Evolutionary conservation across 148 eudicot species (phyloP).

Genomic region (Chenopodium berlandieri): DNA sequence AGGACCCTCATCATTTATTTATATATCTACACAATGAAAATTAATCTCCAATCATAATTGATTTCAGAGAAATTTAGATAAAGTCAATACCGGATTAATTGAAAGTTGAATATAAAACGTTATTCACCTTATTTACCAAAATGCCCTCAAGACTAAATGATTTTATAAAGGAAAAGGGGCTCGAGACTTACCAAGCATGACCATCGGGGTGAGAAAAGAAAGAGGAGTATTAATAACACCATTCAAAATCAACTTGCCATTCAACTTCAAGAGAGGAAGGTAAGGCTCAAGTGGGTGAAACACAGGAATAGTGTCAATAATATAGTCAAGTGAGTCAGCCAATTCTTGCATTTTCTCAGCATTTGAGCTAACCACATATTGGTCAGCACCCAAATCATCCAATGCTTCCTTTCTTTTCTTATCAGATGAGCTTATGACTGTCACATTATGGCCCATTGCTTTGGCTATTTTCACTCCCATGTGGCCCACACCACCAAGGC

Average conservation of each 20-base stretch:
- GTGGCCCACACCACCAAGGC: slow-evolving; percentile 97
- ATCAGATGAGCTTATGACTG: slow-evolving; percentile 84
- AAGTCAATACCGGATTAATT: too few species aligned
- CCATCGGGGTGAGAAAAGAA: slow-evolving; percentile 62
- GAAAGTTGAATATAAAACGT: too few species aligned
- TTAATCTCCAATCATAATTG: too few species aligned
- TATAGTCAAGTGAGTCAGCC: slow-evolving; percentile 42
- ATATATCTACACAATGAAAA: too few species aligned
- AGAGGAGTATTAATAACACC: slow-evolving; percentile 79
- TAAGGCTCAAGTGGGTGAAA: slow-evolving; percentile 75
- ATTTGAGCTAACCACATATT: slow-evolving; percentile 52
- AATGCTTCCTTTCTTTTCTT: slow-evolving; percentile 80
- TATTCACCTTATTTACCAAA: too few species aligned
- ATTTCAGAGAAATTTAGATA: too few species aligned
- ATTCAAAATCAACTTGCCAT: slow-evolving; percentile 47
- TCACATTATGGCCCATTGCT: slow-evolving; percentile 93
- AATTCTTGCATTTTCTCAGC: slow-evolving; percentile 25
- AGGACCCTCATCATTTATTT: too few species aligned
- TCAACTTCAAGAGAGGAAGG: slow-evolving; percentile 28
- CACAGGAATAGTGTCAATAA: slow-evolving; percentile 83
- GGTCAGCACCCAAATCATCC: slow-evolving; percentile 77
- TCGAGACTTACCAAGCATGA: slow-evolving; percentile 66
- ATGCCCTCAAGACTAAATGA: too few species aligned
- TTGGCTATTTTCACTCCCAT: slow-evolving; percentile 96
- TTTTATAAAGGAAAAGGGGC: too few species aligned